Base-by-base conservation (phyloP, 495 filamentous ascomycete genomes). In the Talaromyces ruber region DNA sequence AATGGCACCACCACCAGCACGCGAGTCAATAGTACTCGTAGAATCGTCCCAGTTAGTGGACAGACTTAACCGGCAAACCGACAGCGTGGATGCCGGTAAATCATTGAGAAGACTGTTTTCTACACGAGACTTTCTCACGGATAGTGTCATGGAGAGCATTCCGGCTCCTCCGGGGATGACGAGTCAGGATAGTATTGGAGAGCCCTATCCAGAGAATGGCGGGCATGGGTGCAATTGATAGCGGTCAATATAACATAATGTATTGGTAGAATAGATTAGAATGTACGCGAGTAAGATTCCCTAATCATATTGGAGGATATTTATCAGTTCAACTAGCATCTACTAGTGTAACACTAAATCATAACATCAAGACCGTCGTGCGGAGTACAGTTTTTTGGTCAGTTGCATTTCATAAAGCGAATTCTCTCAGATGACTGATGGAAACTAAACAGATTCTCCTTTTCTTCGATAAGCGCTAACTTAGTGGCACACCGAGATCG, bases 111-210 rank as follows among this genome's bases (percentile, higher is more conserved):
- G 12, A 9, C 56, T 77, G 8, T 43, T 79, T 12, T 68, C 72
- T 18, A 64, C 69, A n/a, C 76, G 71, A 62, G 74, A 79, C 43
- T 66, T 78, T 54, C 66, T 80, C 14, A 75, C 76, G 1, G 77
- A 76, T 7, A 79, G 76, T 58, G 70, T 80, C 5, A 79, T 80
- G 77, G 77, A 80, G 52, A 80, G 77, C 62, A 64, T 80, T 22
- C 75, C 77, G 2, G 32, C 77, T 14, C 77, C 77, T 0, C 65
- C 67, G 24, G 74, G 73, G 69, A 67, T 72, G 68, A 66, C 69
- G 14, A 80, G 75, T 64, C 75, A 80, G 63, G 77, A 79, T 50
- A 79, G 74, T 65, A 70, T 78, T 32, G 76, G 59, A 22, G 59
- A 60, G 22, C 59, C 59, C 11, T 60, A 60, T 30, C 45, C 59